Evolutionary conservation across 192 early-diverging fungal species (phyloP).

Genomic region (Backusella macrospora): DNA sequence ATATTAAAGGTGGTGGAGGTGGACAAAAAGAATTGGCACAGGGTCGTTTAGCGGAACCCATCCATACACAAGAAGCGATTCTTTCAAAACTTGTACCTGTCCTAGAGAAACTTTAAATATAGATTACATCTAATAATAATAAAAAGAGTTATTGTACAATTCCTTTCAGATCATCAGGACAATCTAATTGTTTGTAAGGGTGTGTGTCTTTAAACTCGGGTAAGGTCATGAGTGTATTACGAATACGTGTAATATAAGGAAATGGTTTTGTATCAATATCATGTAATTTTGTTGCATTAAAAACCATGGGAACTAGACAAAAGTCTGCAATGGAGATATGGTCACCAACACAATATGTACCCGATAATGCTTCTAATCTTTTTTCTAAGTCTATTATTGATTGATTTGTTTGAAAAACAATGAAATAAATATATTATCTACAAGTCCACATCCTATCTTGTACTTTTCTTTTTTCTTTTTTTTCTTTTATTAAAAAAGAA

Average conservation of each 20-base stretch:
- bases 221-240: conserved; percentile 55
- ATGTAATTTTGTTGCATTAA: conserved; percentile 66
- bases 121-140: not conserved
- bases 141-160: conserved; percentile 4
- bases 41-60: conserved; percentile 34
- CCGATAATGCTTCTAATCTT: conserved; percentile 63
- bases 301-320: conserved; percentile 79
- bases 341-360: conserved; percentile 81
- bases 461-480: not conserved
- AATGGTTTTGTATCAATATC: conserved; percentile 71
- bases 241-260: conserved; percentile 69
- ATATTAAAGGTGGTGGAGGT: conserved; percentile 52
- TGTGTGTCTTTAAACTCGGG: conserved; percentile 69
- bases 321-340: conserved; percentile 84
- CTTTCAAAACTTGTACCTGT: conserved; percentile 26
- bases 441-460: no score
- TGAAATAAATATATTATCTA: no score
- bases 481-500: not conserved
- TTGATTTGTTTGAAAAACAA: not conserved
- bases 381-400: conserved; percentile 54
- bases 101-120: conserved; percentile 20
- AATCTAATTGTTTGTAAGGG: conserved; percentile 67
- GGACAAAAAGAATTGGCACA: conserved; percentile 54
- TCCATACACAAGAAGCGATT: conserved; percentile 11
- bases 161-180: conserved; percentile 53